Percentiles rank a stretch among this genome's conserved stretches.
Conservation (phyloP, 352 stramenopile species). For the Plasmopara muralis region DNA sequence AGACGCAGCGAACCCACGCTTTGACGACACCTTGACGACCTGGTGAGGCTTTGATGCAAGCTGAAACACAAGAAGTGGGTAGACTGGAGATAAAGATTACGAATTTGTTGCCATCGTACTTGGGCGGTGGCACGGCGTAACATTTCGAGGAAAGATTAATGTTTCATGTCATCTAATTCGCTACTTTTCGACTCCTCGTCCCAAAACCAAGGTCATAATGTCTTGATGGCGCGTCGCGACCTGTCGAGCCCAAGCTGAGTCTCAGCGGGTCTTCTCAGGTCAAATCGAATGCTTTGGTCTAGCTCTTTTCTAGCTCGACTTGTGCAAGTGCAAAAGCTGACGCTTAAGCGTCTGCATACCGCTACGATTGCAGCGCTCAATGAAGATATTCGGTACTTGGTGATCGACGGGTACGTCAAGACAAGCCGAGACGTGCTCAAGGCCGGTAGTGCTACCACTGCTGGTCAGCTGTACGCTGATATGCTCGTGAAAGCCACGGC, state of each 20-base stretch:
- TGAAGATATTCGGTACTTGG: slow-evolving; percentile 40
- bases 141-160: slow-evolving; percentile 12
- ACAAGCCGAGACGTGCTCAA: slow-evolving; percentile 51
- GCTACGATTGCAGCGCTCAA: slow-evolving; percentile 1
- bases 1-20: slow-evolving; percentile 29
- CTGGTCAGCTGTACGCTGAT: slow-evolving; percentile 59
- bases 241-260: slow-evolving; percentile 6
- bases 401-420: slow-evolving; percentile 71
- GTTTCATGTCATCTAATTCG: neutral
- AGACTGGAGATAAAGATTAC: neutral
- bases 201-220: neutral
- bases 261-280: slow-evolving; percentile 11
- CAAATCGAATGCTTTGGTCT: slow-evolving; percentile 20
- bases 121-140: slow-evolving; percentile 17
- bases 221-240: slow-evolving; percentile 3
- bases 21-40: slow-evolving; percentile 7
- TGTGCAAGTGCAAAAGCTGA: slow-evolving; percentile 1
- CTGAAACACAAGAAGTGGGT: slow-evolving; percentile 9
- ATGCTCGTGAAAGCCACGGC: slow-evolving; percentile 57
- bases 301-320: slow-evolving; percentile 1
- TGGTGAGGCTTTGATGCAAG: slow-evolving; percentile 16
- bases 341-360: slow-evolving; percentile 10
- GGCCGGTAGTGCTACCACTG: slow-evolving; percentile 52
- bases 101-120: slow-evolving; percentile 5
- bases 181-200: slow-evolving; percentile 8